These are phyloP conservation scores for Blastomyces gilchristii DNA, from an alignment of 2,329 filamentous ascomycete species.

Conservation along the genomic window DNA sequence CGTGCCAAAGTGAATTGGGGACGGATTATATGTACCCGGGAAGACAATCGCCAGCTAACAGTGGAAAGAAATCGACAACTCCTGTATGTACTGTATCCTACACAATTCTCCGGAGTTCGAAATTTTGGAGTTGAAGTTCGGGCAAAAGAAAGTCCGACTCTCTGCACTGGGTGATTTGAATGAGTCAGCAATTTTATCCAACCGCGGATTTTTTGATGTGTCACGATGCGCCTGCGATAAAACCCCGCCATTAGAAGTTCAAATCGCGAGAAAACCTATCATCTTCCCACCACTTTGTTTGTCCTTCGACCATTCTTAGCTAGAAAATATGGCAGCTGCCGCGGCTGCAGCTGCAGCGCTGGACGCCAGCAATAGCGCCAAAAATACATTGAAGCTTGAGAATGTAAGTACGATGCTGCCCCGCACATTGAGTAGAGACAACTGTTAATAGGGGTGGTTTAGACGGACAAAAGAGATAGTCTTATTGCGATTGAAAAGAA, in stretches of 20 bases:
- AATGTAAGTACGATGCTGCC: constrained; percentile 34
- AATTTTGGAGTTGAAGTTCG: constrained; percentile 2
- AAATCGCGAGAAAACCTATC: neutral
- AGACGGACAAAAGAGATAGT: constrained; percentile 80
- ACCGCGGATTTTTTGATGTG: neutral
- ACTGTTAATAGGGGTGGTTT: constrained; percentile 17
- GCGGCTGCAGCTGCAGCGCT: constrained; percentile 46
- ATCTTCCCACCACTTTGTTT: neutral
- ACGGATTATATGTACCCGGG: neutral
- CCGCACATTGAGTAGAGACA: constrained; percentile 13
- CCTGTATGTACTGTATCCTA: neutral
- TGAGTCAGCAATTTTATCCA: neutral
- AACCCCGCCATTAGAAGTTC: neutral
- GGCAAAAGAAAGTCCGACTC: constrained; percentile 1
- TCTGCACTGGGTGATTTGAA: no score
- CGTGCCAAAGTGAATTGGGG: neutral
- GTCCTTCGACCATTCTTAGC: neutral
- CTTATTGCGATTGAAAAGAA: constrained; percentile 79
- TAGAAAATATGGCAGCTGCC: constrained; percentile 31
- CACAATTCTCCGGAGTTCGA: neutral
- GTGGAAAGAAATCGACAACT: neutral
- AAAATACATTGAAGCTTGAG: constrained; percentile 57
- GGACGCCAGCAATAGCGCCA: constrained; percentile 44
- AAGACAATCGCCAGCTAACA: neutral
- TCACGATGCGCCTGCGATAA: neutral